phyloP scores from a whole-genome alignment of 2,329 filamentous ascomycete genomes.

The Colletotrichum musae region DNA sequence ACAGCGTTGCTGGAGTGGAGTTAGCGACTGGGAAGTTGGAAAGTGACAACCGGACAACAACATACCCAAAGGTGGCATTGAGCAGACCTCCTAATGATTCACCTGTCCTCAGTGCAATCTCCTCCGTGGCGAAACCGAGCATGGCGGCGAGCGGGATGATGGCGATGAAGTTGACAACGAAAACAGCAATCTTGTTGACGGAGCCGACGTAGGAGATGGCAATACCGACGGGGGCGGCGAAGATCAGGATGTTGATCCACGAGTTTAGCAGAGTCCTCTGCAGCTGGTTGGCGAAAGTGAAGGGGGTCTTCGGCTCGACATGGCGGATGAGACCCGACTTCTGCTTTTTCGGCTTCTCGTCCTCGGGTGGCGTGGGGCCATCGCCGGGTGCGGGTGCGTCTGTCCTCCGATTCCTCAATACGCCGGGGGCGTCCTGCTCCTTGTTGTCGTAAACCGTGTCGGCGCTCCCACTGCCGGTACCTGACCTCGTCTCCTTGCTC shows the following conservation, averaged over 20 bases:
- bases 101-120: slow-evolving; percentile 85
- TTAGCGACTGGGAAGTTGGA: slow-evolving; percentile 22
- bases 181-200: slow-evolving; percentile 75
- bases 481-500: slow-evolving; percentile 37
- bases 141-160: slow-evolving; percentile 92
- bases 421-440: slow-evolving; percentile 43
- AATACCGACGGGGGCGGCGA: slow-evolving; percentile 86
- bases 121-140: slow-evolving; percentile 90
- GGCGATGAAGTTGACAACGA: slow-evolving; percentile 93
- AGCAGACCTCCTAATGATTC: slow-evolving; percentile 90
- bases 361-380: slow-evolving; percentile 39
- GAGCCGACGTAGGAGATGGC: slow-evolving; percentile 74
- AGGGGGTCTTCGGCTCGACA: slow-evolving; percentile 66
- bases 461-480: slow-evolving; percentile 40
- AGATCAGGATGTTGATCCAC: slow-evolving; percentile 87
- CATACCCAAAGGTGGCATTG: slow-evolving; percentile 85
- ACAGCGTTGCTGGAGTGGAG: slow-evolving; percentile 75
- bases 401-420: slow-evolving; percentile 51
- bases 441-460: slow-evolving; percentile 43
- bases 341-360: slow-evolving; percentile 57
- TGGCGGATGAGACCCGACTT: slow-evolving; percentile 59
- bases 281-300: slow-evolving; percentile 75
- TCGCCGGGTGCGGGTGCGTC: slow-evolving; percentile 45
- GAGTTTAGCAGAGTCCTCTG: slow-evolving; percentile 83
- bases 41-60: slow-evolving; percentile 34